phyloP scores from a whole-genome alignment of 176 grass and related monocot species.

The Stipa capillata region DNA sequence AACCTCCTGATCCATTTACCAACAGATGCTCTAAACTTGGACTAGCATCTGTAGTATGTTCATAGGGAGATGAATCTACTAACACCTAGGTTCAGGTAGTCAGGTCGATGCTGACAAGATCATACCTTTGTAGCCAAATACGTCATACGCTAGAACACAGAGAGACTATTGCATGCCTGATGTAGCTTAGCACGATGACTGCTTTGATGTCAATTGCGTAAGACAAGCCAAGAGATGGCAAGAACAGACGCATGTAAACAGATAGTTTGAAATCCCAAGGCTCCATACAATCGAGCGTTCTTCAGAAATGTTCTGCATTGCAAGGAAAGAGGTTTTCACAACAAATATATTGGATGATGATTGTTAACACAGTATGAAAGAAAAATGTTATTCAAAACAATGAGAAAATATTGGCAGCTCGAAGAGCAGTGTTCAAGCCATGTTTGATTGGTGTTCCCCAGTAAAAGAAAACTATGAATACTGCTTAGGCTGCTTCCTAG shows the following conservation, averaged over 20 bases:
- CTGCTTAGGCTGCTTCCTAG: not conserved
- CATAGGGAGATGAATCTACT: constrained; percentile 6
- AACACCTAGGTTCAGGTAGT: not conserved
- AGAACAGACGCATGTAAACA: not conserved
- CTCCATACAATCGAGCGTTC: not conserved
- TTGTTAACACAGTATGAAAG: not conserved
- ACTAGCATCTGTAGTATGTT: not conserved
- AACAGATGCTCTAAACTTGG: not conserved
- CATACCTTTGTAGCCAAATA: not conserved
- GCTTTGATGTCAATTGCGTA: not conserved
- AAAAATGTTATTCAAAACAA: not conserved
- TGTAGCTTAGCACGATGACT: not conserved
- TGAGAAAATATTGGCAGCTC: not conserved
- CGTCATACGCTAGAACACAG: not conserved
- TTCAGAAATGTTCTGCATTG: constrained; percentile 5
- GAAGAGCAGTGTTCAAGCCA: not conserved
- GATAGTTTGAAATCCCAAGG: not conserved
- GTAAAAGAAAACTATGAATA: not conserved
- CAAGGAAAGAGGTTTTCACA: not conserved
- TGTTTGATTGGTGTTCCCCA: not conserved
- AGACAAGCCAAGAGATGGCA: not conserved
- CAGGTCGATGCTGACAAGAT: not conserved
- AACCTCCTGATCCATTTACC: not conserved
- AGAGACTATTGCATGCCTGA: not conserved
- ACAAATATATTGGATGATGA: not conserved